Evolutionary conservation across 345 rosid genomes (phyloP).

Genomic region (Physaria fendleri): DNA sequence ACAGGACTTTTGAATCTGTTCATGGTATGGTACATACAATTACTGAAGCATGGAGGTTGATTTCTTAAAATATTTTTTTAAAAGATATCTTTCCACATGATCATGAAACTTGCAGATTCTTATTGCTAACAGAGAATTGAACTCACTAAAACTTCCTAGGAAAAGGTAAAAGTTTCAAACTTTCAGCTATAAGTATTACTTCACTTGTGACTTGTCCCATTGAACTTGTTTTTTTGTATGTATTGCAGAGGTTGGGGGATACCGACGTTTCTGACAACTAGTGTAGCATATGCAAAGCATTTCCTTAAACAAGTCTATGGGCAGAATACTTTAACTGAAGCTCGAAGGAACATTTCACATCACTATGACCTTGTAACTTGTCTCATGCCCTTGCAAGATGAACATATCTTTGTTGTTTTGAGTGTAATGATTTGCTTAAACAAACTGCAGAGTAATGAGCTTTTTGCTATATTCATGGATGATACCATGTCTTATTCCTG

Average conservation of each 20-base stretch:
- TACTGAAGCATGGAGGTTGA: neutral
- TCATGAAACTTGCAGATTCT: constrained; percentile 42
- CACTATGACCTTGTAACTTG: constrained; percentile 69
- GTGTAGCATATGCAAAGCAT: constrained; percentile 56
- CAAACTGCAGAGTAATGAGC: constrained; percentile 54
- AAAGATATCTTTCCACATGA: neutral
- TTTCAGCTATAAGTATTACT: neutral
- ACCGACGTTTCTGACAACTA: constrained; percentile 62
- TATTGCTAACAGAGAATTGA: constrained; percentile 50
- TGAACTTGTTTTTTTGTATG: neutral
- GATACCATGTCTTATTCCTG: constrained; percentile 82
- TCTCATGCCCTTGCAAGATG: neutral
- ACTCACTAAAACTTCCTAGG: constrained; percentile 24
- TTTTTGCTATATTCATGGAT: constrained; percentile 70
- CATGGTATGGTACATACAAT: constrained; percentile 31
- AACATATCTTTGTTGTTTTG: neutral
- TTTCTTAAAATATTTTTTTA: neutral
- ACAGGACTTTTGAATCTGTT: constrained; percentile 61
- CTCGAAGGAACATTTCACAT: constrained; percentile 78
- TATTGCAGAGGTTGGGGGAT: constrained; percentile 93
- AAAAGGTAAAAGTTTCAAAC: constrained; percentile 42
- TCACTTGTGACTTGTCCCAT: neutral
- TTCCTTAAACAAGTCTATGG: constrained; percentile 59
- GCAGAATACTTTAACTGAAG: constrained; percentile 73
- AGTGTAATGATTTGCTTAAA: neutral